These are phyloP conservation scores for Acanthamoeba lenticulata DNA, from an alignment of 208 protist species.

Conservation along the genomic window DNA sequence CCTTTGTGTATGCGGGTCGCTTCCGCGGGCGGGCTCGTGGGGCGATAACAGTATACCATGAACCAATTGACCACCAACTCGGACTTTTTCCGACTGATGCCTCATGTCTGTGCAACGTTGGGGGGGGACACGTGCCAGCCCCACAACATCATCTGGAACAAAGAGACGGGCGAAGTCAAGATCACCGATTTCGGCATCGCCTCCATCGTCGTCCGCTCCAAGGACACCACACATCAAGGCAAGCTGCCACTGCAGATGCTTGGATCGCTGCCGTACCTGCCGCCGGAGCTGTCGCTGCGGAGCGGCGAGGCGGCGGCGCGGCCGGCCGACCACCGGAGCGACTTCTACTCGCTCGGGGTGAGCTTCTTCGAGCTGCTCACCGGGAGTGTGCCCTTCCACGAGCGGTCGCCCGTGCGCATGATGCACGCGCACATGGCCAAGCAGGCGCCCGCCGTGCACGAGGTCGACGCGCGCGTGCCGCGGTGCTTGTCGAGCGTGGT, in stretches of 20 bases:
- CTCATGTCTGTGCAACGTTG: background rate
- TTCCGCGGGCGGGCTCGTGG: too few relatives aligned
- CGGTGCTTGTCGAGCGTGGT: background rate
- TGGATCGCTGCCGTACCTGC: conserved; percentile 41
- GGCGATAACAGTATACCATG: too few relatives aligned
- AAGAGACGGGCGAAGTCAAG: background rate
- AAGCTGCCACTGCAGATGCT: too few relatives aligned
- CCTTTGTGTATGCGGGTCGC: too few relatives aligned
- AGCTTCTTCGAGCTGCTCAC: conserved; percentile 33
- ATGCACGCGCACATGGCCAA: conserved; percentile 67
- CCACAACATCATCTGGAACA: conserved; percentile 37
- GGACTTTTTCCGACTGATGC: too few relatives aligned
- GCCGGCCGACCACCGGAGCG: conserved; percentile 2
- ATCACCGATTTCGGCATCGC: conserved; percentile 37
- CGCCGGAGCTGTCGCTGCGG: conserved; percentile 15
- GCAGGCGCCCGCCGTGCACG: background rate
- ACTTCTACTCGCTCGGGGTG: conserved; percentile 58
- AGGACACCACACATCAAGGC: background rate
- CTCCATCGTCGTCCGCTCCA: background rate
- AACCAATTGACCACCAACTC: too few relatives aligned
- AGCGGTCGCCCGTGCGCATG: conserved; percentile 21
- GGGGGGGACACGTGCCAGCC: background rate
- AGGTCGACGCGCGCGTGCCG: background rate
- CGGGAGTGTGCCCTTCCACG: background rate
- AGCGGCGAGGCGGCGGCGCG: background rate